Conservation (phyloP, 192 early-diverging fungal species). For the Coemansia sp. region DNA sequence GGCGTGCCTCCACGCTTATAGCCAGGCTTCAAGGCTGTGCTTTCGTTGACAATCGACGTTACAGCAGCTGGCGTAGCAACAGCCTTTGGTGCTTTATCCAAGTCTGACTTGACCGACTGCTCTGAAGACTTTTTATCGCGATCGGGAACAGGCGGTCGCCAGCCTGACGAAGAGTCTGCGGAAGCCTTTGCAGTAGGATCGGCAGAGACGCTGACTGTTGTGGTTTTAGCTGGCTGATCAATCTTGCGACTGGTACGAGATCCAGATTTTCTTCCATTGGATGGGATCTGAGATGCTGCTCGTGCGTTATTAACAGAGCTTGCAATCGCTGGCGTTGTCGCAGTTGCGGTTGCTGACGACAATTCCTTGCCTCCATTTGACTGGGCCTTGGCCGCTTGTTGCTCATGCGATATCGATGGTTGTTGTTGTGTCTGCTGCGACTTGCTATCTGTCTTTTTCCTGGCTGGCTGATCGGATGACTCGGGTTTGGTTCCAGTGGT, state of each 20-base stretch:
- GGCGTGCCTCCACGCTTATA: constrained; percentile 22
- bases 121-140: constrained; percentile 26
- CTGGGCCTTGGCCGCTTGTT: background rate
- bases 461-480: constrained; percentile 11
- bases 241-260: constrained; percentile 52
- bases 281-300: constrained; percentile 27
- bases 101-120: background rate
- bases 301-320: background rate
- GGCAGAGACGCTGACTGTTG: constrained; percentile 13
- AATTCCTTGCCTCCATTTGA: background rate
- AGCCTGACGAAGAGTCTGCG: background rate
- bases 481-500: constrained; percentile 19
- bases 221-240: constrained; percentile 17
- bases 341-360: background rate
- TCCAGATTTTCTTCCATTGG: constrained; percentile 48
- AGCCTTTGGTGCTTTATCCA: background rate
- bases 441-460: constrained; percentile 30
- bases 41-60: background rate
- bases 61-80: background rate
- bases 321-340: constrained; percentile 18
- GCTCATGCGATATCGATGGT: background rate
- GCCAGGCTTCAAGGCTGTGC: constrained; percentile 2
- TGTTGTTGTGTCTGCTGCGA: constrained; percentile 18
- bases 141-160: constrained; percentile 40
- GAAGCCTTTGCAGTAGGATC: background rate